Base-by-base conservation (phyloP, 306 rosid species). In the Rosa chinensis region DNA sequence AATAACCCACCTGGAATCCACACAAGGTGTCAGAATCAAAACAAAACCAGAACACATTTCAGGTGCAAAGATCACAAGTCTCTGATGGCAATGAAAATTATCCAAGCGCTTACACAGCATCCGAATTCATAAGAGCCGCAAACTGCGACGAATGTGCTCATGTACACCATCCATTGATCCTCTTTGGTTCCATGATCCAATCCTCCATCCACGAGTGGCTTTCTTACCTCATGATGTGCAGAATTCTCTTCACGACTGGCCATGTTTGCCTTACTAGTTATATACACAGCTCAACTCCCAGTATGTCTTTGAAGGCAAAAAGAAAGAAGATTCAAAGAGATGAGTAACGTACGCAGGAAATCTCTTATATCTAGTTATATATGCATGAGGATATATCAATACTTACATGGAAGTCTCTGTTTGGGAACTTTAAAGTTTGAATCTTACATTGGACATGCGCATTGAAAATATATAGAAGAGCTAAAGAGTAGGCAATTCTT, bases 51-150 rank as follows among this genome's bases (percentile, higher is more conserved):
- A 43, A 81, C 37, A 17, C 14, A 17, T 13, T 58, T 2, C 28
- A 23, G 39, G 20, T 48, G 17, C 37, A 13, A 16, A 50, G 7
- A 56, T 56, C 78, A 56, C 52, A 55, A 20, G 4, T 21, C 56
- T 40, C n/a, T 50, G 43, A 53, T 74, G 52, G 8, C 5, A 74
- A 40, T 21, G 1, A 8, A 9, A 63, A 21, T 32, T 4, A 63
- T 12, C 44, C 4, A 50, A 42, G 21, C 68, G 77, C 91, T 87
- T 86, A 94, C 97, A 76, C 97, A 89, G 71, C 86, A 70, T 73
- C 99, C 99, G 75, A 92, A 92, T 82, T 78, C 95, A 78, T 86
- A 94, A 69, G 99, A 89, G 42, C 99, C 97, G 72, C 95, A 94
- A 13, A 92, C 97, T 40, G 97, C 97, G 45, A 92, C 88, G 63